Base-by-base conservation (phyloP, 177 flowering plant genomes). In the Tripterygium wilfordii region DNA sequence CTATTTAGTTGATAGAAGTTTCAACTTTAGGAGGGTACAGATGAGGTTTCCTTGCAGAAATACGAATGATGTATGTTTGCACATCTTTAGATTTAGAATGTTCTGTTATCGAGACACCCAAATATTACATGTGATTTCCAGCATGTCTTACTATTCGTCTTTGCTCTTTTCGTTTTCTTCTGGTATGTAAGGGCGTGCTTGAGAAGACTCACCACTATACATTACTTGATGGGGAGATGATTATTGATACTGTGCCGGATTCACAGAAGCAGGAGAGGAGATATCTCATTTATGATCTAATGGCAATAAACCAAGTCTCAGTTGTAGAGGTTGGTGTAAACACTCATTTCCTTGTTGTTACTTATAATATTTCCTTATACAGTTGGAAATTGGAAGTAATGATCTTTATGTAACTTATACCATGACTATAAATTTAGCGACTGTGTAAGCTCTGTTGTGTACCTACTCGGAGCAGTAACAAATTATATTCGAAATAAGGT, bases 141-240 rank as follows among this genome's bases (percentile, higher is more conserved):
- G n/a, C n/a, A 57, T 40, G 87, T 49, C 9, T 42, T n/a, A n/a
- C 29, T 29, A 18, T 48, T 17, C 31, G 1, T 52, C 35, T 64
- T 40, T 51, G 10, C 36, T 24, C 42, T n/a, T n/a, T 21, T 10
- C 4, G 20, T 2, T 42, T 49, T 49, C 10, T 4, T 16, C 26
- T 16, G 22, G 5, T 49, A 66, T 55, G 39, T 30, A 49, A 82
- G 90, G 84, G 65, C 54, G 15, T 54, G 48, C 61, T 62, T 30
- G 90, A 76, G 50, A 78, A 56, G 66, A 67, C 74, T 35, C 97
- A 94, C 58, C 82, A 87, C 65, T 71, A 38, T n/a, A 94, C 97
- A 9, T 70, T 94, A 64, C 95, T 94, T 63, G 99, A 94, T 72
- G 99, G 99, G 50, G 99, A 94, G 76, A 94, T 94, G 99, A 63